A percentile compares a stretch with the other conserved stretches of the same genome.
Evolutionary conservation across 805 yeast genomes (phyloP).

Genomic region (Wickerhamiella domercqiae): DNA sequence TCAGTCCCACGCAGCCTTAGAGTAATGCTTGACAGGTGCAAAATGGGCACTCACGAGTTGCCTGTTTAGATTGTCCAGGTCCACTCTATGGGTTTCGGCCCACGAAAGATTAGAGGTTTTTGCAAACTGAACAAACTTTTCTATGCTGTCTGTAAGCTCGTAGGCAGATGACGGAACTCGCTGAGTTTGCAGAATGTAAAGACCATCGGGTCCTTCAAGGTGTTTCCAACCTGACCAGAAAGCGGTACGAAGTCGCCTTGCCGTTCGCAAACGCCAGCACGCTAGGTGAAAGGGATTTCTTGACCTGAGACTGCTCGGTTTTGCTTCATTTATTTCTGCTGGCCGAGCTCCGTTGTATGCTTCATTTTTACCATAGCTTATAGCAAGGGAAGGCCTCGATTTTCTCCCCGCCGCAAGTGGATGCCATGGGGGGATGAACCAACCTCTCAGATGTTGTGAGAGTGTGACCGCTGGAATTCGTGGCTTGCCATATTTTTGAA

Average conservation of each 20-base stretch:
- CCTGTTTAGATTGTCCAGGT: neutral
- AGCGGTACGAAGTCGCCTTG: constrained; percentile 8
- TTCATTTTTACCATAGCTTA: constrained; percentile 6
- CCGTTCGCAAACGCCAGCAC: constrained; percentile 12
- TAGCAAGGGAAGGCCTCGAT: constrained; percentile 15
- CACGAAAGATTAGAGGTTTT: neutral
- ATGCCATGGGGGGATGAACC: constrained; percentile 18
- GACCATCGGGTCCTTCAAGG: constrained; percentile 9
- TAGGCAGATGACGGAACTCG: constrained; percentile 6
- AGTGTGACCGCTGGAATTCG: constrained; percentile 2
- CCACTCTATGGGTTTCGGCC: neutral
- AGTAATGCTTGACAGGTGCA: neutral
- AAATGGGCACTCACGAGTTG: neutral
- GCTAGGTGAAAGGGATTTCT: constrained; percentile 14
- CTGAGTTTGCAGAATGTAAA: constrained; percentile 9
- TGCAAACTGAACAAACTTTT: neutral
- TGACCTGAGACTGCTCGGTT: neutral
- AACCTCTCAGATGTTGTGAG: neutral
- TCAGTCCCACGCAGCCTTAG: neutral
- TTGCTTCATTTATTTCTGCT: neutral
- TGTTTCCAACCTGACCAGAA: constrained; percentile 7
- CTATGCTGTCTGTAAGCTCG: neutral
- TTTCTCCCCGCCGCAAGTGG: constrained; percentile 13
- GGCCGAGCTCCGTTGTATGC: constrained; percentile 10
- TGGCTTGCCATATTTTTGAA: neutral